Base-by-base conservation (phyloP, 2,329 filamentous ascomycete species). In the Aspergillus viridinutans region DNA sequence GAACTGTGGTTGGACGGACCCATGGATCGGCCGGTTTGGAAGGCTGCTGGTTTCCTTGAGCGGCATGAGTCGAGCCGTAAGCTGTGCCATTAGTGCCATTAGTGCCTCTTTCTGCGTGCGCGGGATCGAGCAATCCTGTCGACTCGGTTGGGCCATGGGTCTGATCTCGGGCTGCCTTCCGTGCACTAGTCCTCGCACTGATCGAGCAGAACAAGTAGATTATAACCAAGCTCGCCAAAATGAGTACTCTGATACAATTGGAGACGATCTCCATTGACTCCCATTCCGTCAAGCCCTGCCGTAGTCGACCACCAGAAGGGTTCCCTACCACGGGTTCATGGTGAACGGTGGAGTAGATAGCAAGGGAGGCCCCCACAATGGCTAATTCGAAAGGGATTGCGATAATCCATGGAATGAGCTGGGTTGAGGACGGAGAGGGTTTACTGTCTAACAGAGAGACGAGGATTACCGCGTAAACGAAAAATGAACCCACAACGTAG, bases 381-480 rank as follows among this genome's bases (percentile, higher is more conserved):
- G 86, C 77, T 25, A 88, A 65, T 73, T 99, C 94, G 60, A 91
- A 82, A 26, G 84, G 73, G n/a, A 91, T 72, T 26, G 87, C 87
- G 47, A 91, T 75, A 45, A 81, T 72, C 94, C 94, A 99, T 65
- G 90, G 86, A 49, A 88, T 75, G 55, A 93, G 83, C 74, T 97
- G 92, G 53, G 90, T 86, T 49, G 86, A 79, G 51, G 88, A 92
- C 0, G 94, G 94, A 12, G 90, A 90, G 35, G 90, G 87, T 60
- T 85, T 86, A 69, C 89, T 89, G 73, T 97, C 92, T 67, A 96
- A 81, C 56, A 97, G 83, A 29, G 92, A 92, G 68, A 97, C 88
- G 63, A 95, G 82, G 63, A 96, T 83, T 64, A 96, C 87, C 51
- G 90, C 83, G 77, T 95, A 94, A 61, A 94, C 85, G 79, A 96